Evolutionary conservation across 2,329 filamentous ascomycete genomes (phyloP).

Genomic region (Hymenoscyphus fraxineus): DNA sequence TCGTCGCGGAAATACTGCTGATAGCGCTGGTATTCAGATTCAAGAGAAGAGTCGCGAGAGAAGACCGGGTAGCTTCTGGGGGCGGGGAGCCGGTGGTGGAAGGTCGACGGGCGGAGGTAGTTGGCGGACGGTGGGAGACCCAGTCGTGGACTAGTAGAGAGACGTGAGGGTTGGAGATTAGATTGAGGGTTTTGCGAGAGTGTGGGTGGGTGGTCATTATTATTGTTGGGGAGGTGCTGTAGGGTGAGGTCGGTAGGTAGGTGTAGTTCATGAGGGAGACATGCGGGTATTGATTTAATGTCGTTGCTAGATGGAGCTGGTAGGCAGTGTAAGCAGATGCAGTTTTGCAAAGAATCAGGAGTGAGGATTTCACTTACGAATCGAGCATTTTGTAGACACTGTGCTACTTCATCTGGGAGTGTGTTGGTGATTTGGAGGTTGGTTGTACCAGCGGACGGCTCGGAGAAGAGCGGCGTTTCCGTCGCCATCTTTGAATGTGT

Average conservation of each 20-base stretch:
- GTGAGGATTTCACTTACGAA: constrained; percentile 60
- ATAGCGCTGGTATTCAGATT: constrained; percentile 89
- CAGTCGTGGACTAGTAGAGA: constrained; percentile 97
- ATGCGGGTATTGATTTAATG: constrained; percentile 76
- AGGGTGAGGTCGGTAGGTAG: constrained; percentile 78
- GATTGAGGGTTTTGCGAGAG: constrained; percentile 77
- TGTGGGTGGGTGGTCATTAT: constrained; percentile 87
- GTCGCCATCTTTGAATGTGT: constrained; percentile 18
- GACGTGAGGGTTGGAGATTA: constrained; percentile 79
- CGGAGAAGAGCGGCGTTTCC: constrained; percentile 67
- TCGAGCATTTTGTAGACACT: constrained; percentile 89
- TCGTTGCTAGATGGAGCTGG: constrained; percentile 93
- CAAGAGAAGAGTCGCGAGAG: constrained; percentile 76
- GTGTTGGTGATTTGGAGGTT: constrained; percentile 60
- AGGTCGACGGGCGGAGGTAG: constrained; percentile 54
- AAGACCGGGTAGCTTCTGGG: constrained; percentile 66
- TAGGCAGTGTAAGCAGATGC: constrained; percentile 1
- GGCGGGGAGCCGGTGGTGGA: constrained; percentile 57
- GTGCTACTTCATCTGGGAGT: constrained; percentile 79
- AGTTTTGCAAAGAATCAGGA: constrained; percentile 10
- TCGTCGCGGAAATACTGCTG: constrained; percentile 85
- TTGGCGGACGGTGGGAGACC: constrained; percentile 88
- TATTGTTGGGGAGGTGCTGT: constrained; percentile 71
- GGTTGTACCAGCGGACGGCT: constrained; percentile 69
- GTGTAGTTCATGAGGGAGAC: constrained; percentile 99